phyloP scores from a whole-genome alignment of 2,329 filamentous ascomycete genomes.

The Aureobasidium melanogenum region DNA sequence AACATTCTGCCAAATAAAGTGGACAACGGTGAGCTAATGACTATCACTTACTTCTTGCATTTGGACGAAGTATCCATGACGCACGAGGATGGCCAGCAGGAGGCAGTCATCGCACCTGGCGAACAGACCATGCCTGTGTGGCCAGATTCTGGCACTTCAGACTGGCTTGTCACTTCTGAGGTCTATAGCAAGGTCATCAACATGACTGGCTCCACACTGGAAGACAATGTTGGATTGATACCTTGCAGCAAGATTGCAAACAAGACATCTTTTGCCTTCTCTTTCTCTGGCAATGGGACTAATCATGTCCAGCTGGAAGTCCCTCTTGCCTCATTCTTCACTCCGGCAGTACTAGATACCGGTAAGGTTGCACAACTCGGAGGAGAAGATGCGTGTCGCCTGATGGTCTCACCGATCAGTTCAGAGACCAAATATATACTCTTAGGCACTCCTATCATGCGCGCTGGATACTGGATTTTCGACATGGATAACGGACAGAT shows the following conservation, averaged over 20 bases:
- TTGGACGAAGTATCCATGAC: conserved; percentile 19
- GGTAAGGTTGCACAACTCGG: conserved; percentile 16
- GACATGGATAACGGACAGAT: conserved; percentile 28
- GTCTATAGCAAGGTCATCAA: conserved; percentile 20
- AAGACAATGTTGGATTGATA: conserved; percentile 13
- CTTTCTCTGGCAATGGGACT: conserved; percentile 18
- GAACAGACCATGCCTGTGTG: conserved; percentile 20
- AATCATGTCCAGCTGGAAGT: conserved; percentile 22
- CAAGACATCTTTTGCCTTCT: conserved; percentile 19
- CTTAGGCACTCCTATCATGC: conserved; percentile 24
- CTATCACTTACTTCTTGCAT: not conserved
- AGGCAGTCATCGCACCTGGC: conserved; percentile 18
- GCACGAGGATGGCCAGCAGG: conserved; percentile 15
- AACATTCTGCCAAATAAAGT: conserved; percentile 22
- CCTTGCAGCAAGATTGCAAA: conserved; percentile 21
- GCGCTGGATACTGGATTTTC: conserved; percentile 28
- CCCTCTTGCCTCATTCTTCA: conserved; percentile 22
- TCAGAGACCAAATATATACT: conserved; percentile 19
- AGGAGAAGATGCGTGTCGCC: conserved; percentile 10
- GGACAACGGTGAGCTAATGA: not conserved
- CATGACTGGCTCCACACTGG: conserved; percentile 18
- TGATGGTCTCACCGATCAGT: not conserved
- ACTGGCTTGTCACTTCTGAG: conserved; percentile 19
- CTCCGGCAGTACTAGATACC: conserved; percentile 20
- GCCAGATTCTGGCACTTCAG: conserved; percentile 25